Evolutionary conservation across 2,329 filamentous ascomycete genomes (phyloP), one percentile per base, ranked within the genome.

Genomic region (Hymenoscyphus salicellus): DNA sequence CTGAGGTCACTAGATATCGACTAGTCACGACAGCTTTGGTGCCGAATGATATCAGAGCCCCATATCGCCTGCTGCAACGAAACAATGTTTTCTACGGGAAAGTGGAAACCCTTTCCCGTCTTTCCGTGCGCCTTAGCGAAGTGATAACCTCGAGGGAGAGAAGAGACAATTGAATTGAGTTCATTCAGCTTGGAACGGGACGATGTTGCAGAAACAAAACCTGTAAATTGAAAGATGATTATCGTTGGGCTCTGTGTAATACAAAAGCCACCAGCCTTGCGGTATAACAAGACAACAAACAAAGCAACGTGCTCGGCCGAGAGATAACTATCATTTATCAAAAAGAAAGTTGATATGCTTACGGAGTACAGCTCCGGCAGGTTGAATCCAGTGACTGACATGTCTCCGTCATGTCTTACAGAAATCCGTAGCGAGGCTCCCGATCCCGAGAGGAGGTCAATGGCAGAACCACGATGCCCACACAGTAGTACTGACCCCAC

Each of bases 401-500:
- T 10, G 7, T 33, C 55, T 17, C 32, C 32, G 3, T 38, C 17
- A 33, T 33, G 30, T 23, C 14, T 33, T 6, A 30, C 14, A 26
- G 33, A 20, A 33, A 58, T 41, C 43, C 11, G 57, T 28, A 41
- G 20, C 57, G 26, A 52, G 41, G 20, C 20, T 26, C 46, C 30
- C 20, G 30, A 10, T 55, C 10, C 28, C 46, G 60, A 30, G 38
- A 33, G 30, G 36, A 28, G 46, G 46, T 61, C 60, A 56, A 55
- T 61, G 32, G 23, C 14, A 61, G 60, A 49, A 11, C n/a, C 17
- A 49, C 60, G 60, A 61, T 61, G 60, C 14, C 14, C 20, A 30
- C n/a, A 55, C 20, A 26, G 60, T 61, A 30, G 32, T 41, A 56
- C 46, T 32, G 46, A 38, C 23, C 55, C 46, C 32, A 55, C 28